A percentile compares a stretch with the other conserved stretches of the same genome.
phyloP scores from a whole-genome alignment of 257 asterid genomes.

The Leptodermis oblonga region DNA sequence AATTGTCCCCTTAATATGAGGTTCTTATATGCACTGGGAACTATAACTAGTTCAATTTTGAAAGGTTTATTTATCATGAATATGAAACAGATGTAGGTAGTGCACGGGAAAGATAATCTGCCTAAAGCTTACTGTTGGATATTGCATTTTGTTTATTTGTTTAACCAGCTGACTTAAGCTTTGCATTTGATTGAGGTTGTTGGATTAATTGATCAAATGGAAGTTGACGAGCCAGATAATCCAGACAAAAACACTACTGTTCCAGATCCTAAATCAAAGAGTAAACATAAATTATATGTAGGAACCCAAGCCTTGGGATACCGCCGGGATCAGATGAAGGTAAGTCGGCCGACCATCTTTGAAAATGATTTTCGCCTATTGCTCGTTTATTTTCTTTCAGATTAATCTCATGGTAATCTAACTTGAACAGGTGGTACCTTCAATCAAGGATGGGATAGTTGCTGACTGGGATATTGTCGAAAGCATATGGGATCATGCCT shows the following conservation, averaged over 20 bases:
- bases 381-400: conserved; percentile 17
- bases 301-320: conserved; percentile 91
- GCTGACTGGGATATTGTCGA: conserved; percentile 96
- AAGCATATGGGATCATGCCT: conserved; percentile 94
- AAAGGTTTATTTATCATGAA: background rate
- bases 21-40: background rate
- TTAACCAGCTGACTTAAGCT: background rate
- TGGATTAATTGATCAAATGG: conserved; percentile 93
- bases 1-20: background rate
- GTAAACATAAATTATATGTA: conserved; percentile 66
- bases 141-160: background rate
- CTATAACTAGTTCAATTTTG: background rate
- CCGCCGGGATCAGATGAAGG: conserved; percentile 97
- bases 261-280: conserved; percentile 69
- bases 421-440: conserved; percentile 64
- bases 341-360: conserved; percentile 22
- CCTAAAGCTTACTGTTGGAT: conserved; percentile 2
- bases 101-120: background rate
- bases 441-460: conserved; percentile 82
- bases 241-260: conserved; percentile 68
- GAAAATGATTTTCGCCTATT: conserved; percentile 7
- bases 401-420: conserved; percentile 17
- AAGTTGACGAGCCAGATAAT: conserved; percentile 62
- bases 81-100: conserved; percentile 6
- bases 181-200: conserved; percentile 51